Conservation (phyloP, 768 basidiomycete species). For the Mrakia frigida region DNA sequence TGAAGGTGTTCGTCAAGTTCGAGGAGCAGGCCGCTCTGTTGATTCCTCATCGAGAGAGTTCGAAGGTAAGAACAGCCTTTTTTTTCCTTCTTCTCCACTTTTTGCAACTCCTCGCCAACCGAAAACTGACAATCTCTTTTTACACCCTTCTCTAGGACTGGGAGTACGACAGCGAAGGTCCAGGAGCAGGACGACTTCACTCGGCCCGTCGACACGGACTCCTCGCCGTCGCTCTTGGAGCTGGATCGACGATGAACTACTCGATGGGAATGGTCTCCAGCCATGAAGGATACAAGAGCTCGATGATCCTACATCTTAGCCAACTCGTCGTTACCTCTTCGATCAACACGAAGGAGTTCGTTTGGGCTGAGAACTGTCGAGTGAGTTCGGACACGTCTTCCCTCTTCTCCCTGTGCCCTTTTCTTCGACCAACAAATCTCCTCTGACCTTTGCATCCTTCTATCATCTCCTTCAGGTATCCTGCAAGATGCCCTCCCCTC, state of each 20-base stretch:
- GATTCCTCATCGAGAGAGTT: constrained; percentile 85
- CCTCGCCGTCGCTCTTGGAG: constrained; percentile 7
- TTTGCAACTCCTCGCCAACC: background rate
- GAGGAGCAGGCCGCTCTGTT: constrained; percentile 68
- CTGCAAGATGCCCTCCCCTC: constrained; percentile 62
- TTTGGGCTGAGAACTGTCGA: constrained; percentile 70
- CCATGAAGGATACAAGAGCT: constrained; percentile 67
- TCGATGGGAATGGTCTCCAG: constrained; percentile 73
- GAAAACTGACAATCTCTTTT: background rate
- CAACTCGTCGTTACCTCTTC: constrained; percentile 72
- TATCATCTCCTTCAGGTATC: constrained; percentile 33
- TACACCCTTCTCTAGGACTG: constrained; percentile 59
- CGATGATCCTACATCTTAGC: constrained; percentile 75
- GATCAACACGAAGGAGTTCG: constrained; percentile 76
- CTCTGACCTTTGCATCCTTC: too few species aligned
- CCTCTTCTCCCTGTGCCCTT: background rate
- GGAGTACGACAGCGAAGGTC: constrained; percentile 69
- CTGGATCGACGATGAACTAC: constrained; percentile 56
- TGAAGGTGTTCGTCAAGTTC: constrained; percentile 77
- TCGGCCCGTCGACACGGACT: constrained; percentile 51
- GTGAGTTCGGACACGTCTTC: constrained; percentile 47
- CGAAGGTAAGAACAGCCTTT: constrained; percentile 56
- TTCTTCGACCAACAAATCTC: too few species aligned
- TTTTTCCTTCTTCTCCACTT: background rate
- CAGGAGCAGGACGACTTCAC: constrained; percentile 48